Evolutionary conservation across 805 yeast genomes (phyloP).

Genomic region (Pichia paraexigua): DNA sequence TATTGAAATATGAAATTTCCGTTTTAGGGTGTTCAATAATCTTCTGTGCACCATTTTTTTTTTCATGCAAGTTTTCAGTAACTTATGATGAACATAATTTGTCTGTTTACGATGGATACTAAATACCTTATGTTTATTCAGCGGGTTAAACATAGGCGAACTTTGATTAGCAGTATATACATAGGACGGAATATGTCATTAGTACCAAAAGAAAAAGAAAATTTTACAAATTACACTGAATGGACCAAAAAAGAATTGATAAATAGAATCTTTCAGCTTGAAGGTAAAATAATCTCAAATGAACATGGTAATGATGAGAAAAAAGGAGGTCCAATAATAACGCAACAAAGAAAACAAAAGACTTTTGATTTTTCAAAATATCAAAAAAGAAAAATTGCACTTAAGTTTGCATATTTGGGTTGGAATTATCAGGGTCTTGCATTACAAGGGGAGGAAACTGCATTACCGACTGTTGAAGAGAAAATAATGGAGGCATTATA

Average conservation of each 20-base stretch:
- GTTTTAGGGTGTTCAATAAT: neutral
- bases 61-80: no score
- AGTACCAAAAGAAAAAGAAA: neutral
- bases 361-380: constrained; percentile 60
- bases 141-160: neutral
- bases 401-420: constrained; percentile 82
- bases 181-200: neutral
- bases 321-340: neutral
- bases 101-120: no score
- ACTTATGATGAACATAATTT: no score
- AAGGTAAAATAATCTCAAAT: constrained; percentile 22
- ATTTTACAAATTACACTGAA: constrained; percentile 34
- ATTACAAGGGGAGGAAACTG: constrained; percentile 65
- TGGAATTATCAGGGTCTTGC: constrained; percentile 95
- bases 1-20: neutral
- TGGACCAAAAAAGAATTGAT: constrained; percentile 68
- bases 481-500: constrained; percentile 63
- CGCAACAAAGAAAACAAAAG: constrained; percentile 27
- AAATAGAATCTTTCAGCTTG: constrained; percentile 48
- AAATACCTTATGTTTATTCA: neutral
- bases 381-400: constrained; percentile 61
- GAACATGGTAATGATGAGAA: neutral
- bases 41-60: constrained; percentile 1
- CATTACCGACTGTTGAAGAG: constrained; percentile 81
- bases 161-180: neutral